Evolutionary conservation across 2,329 filamentous ascomycete species (phyloP).

Genomic region (Xylariaceae sp.): DNA sequence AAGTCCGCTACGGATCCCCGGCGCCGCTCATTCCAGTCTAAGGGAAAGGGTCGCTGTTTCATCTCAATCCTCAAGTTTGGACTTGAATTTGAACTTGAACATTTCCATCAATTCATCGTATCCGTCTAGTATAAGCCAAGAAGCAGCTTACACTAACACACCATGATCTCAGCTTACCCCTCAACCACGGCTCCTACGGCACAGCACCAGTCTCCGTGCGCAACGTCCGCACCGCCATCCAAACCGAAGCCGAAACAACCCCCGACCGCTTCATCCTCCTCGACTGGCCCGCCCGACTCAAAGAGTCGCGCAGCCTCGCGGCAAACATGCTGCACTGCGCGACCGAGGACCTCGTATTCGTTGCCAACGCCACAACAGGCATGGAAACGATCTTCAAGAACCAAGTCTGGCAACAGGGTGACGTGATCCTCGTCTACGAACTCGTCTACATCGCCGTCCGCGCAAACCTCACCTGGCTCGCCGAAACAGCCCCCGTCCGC

Average conservation of each 20-base stretch:
- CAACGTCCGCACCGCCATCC: slow-evolving; percentile 21
- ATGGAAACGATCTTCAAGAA: slow-evolving; percentile 59
- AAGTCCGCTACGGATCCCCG: not conserved
- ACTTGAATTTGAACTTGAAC: not conserved
- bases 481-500: slow-evolving; percentile 44
- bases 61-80: not conserved
- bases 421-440: slow-evolving; percentile 59
- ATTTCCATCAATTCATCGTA: not conserved
- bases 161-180: slow-evolving; percentile 18
- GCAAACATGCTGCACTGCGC: slow-evolving; percentile 21
- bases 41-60: not conserved
- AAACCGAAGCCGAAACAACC: slow-evolving; percentile 24
- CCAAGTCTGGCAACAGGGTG: slow-evolving; percentile 47
- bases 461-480: slow-evolving; percentile 52
- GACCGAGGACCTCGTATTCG: slow-evolving; percentile 44
- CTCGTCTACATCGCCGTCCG: slow-evolving; percentile 59
- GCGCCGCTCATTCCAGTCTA: not conserved
- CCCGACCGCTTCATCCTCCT: slow-evolving; percentile 31
- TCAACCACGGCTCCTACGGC: slow-evolving; percentile 33
- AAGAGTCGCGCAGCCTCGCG: slow-evolving; percentile 17
- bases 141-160: not conserved
- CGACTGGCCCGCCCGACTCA: slow-evolving; percentile 22
- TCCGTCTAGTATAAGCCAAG: not conserved
- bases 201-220: slow-evolving; percentile 23
- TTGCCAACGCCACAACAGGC: slow-evolving; percentile 61